Percentiles rank a stretch among this genome's conserved stretches.
phyloP scores from a whole-genome alignment of 768 basidiomycete genomes.

The Zangia roseola region DNA sequence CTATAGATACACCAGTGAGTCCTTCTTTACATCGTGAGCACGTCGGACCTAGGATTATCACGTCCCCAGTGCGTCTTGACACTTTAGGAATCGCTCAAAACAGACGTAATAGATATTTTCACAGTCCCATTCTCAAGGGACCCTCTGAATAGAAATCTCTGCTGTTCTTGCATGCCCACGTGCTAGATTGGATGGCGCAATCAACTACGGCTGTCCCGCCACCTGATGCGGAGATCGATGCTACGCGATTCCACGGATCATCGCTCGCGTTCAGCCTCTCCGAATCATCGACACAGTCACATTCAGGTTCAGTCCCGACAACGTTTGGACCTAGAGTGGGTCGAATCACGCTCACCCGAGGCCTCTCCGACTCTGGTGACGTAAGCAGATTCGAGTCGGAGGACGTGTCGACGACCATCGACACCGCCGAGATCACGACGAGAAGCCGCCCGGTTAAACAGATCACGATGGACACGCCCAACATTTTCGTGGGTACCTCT shows the following conservation, averaged over 20 bases:
- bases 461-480: conserved; percentile 57
- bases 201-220: not conserved
- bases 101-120: too few species aligned
- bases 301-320: not conserved
- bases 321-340: conserved; percentile 30
- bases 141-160: not conserved
- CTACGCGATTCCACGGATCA: conserved; percentile 1
- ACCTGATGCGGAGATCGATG: not conserved
- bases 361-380: too few species aligned
- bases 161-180: too few species aligned
- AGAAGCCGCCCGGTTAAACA: too few species aligned
- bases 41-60: too few species aligned
- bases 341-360: conserved; percentile 16
- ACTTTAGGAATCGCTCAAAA: too few species aligned
- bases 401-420: not conserved
- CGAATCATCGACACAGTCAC: not conserved
- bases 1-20: too few species aligned
- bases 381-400: too few species aligned
- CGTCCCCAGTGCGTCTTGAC: too few species aligned
- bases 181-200: conserved; percentile 4
- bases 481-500: conserved; percentile 59
- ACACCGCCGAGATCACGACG: not conserved
- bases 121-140: too few species aligned
- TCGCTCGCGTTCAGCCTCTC: conserved; percentile 20
- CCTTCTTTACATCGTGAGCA: too few species aligned